Conservation (phyloP, 2,329 filamentous ascomycete genomes). For the Fusarium scirpi region DNA sequence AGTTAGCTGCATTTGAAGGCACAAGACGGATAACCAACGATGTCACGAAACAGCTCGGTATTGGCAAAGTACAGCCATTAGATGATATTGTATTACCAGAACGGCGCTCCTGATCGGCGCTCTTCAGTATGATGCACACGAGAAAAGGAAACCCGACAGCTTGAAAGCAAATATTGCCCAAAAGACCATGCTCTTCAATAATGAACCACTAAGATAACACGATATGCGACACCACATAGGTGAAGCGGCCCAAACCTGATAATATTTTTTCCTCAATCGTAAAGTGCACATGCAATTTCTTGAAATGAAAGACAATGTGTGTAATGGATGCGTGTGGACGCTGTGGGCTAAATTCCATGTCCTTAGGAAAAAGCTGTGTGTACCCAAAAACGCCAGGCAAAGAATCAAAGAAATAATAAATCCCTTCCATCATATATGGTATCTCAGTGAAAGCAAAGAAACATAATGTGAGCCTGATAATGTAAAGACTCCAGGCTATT, state of each 20-base stretch:
- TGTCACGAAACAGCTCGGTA: neutral
- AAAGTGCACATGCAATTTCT: conserved; percentile 26
- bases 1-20: neutral
- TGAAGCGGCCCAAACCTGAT: conserved; percentile 10
- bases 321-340: conserved; percentile 40
- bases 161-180: conserved; percentile 4
- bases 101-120: neutral
- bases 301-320: conserved; percentile 32
- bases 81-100: conserved; percentile 13
- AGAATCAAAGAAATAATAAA: conserved; percentile 20
- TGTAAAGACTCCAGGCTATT: conserved; percentile 11
- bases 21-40: neutral
- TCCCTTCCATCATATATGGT: conserved; percentile 32
- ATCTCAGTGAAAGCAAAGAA: conserved; percentile 32
- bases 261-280: conserved; percentile 16
- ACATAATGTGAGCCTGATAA: conserved; percentile 3
- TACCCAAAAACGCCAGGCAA: conserved; percentile 35
- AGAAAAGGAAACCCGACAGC: conserved; percentile 6
- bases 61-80: conserved; percentile 1
- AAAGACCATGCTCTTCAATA: conserved; percentile 23
- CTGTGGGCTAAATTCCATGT: conserved; percentile 30
- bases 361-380: conserved; percentile 29
- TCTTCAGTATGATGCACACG: conserved; percentile 4
- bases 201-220: conserved; percentile 12
- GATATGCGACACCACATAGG: neutral